Evolutionary conservation across 345 rosid species (phyloP).

Genomic region (Excoecaria agallocha): DNA sequence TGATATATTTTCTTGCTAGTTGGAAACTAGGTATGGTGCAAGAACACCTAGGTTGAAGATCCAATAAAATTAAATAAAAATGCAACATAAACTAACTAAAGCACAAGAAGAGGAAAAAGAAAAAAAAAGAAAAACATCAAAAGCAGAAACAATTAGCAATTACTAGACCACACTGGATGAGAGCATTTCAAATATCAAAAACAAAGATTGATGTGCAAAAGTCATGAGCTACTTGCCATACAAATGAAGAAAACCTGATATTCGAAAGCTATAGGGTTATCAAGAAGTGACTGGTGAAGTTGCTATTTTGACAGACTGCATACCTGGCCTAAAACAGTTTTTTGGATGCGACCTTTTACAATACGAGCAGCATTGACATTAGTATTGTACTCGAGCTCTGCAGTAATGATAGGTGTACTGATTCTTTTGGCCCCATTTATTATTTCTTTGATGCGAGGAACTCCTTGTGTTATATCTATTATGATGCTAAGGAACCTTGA

Average conservation of each 20-base stretch:
- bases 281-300: neutral
- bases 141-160: neutral
- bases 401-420: constrained; percentile 85
- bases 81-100: too few species aligned
- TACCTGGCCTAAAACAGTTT: constrained; percentile 91
- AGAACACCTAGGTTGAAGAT: neutral
- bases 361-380: constrained; percentile 59
- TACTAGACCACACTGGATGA: neutral
- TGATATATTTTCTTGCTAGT: neutral
- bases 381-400: constrained; percentile 63
- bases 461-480: constrained; percentile 93
- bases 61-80: neutral
- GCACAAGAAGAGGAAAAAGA: neutral
- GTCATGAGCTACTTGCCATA: neutral
- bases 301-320: neutral
- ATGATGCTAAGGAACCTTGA: constrained; percentile 41
- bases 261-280: neutral
- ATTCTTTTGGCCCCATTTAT: constrained; percentile 91
- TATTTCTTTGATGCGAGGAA: constrained; percentile 97
- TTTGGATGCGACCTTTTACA: constrained; percentile 75
- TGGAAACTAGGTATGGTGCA: neutral
- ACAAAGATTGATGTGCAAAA: neutral
- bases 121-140: neutral
- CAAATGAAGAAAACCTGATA: neutral
- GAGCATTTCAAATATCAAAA: constrained; percentile 3